Conservation (phyloP, 1,284 basidiomycete species). For the Leccinum colubrinum region DNA sequence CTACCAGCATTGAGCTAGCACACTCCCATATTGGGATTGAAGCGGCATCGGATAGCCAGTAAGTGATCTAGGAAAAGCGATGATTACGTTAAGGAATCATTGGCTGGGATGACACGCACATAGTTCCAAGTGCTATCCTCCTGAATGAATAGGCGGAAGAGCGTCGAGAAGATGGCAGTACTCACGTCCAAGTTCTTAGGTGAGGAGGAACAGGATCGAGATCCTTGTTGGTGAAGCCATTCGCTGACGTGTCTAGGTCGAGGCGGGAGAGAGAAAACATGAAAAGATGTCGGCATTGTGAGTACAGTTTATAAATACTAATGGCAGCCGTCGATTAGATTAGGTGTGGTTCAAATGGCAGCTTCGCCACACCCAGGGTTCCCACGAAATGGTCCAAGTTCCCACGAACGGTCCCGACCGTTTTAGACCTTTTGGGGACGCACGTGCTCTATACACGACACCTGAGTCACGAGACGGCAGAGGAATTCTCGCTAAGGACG, state of each 20-base stretch:
- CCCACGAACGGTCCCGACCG: too few species aligned
- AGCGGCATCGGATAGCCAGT: slow-evolving; percentile 40
- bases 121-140: slow-evolving; percentile 26
- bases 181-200: slow-evolving; percentile 55
- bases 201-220: slow-evolving; percentile 68
- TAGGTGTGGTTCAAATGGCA: too few species aligned
- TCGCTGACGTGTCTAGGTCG: not conserved
- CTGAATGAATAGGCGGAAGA: not conserved
- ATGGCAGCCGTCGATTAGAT: too few species aligned
- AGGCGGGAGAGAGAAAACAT: slow-evolving; percentile 5
- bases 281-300: not conserved
- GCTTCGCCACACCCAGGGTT: too few species aligned
- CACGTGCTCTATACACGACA: too few species aligned
- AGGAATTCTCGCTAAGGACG: too few species aligned
- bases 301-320: not conserved
- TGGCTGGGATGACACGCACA: slow-evolving; percentile 14
- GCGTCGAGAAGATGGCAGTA: not conserved
- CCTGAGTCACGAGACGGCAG: too few species aligned
- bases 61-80: slow-evolving; percentile 18
- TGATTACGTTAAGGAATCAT: not conserved
- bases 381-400: too few species aligned
- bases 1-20: slow-evolving; percentile 48
- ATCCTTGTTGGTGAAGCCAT: slow-evolving; percentile 68
- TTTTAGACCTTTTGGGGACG: too few species aligned
- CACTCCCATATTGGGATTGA: slow-evolving; percentile 44